phyloP scores from a whole-genome alignment of 2,329 filamentous ascomycete species.

The Pseudogymnoascus sp. region DNA sequence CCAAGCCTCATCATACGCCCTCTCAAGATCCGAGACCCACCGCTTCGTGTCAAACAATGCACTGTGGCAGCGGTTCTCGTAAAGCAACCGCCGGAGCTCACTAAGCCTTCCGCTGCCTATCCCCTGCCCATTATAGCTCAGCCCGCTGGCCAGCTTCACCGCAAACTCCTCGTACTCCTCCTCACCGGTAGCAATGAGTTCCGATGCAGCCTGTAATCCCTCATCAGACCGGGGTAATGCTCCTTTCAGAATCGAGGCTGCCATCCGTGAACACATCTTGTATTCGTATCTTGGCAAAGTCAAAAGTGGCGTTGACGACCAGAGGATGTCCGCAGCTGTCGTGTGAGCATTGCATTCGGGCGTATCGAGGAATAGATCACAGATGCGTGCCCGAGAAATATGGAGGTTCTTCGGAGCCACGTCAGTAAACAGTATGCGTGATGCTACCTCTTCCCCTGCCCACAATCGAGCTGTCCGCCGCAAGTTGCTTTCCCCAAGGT shows the following conservation, averaged over 20 bases:
- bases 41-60: slow-evolving; percentile 83
- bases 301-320: slow-evolving; percentile 89
- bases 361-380: slow-evolving; percentile 93
- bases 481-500: slow-evolving; percentile 82
- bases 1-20: slow-evolving; percentile 86
- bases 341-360: slow-evolving; percentile 98
- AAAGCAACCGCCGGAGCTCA: slow-evolving; percentile 74
- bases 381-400: slow-evolving; percentile 83
- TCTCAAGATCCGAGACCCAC: slow-evolving; percentile 86
- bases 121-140: slow-evolving; percentile 54
- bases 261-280: slow-evolving; percentile 99
- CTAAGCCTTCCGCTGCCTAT: slow-evolving; percentile 62
- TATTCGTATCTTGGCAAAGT: slow-evolving; percentile 88
- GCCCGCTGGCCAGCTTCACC: slow-evolving; percentile 55
- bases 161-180: slow-evolving; percentile 78
- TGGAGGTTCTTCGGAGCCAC: slow-evolving; percentile 93
- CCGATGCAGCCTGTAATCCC: slow-evolving; percentile 60
- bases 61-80: slow-evolving; percentile 76
- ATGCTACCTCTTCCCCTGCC: slow-evolving; percentile 79
- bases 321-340: slow-evolving; percentile 90
- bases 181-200: slow-evolving; percentile 73
- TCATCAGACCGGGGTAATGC: slow-evolving; percentile 67
- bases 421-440: slow-evolving; percentile 87
- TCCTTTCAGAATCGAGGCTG: slow-evolving; percentile 85
- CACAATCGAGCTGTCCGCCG: slow-evolving; percentile 71